Evolutionary conservation across 2,329 filamentous ascomycete genomes (phyloP).

Genomic region (Dactylellina drechsleri): DNA sequence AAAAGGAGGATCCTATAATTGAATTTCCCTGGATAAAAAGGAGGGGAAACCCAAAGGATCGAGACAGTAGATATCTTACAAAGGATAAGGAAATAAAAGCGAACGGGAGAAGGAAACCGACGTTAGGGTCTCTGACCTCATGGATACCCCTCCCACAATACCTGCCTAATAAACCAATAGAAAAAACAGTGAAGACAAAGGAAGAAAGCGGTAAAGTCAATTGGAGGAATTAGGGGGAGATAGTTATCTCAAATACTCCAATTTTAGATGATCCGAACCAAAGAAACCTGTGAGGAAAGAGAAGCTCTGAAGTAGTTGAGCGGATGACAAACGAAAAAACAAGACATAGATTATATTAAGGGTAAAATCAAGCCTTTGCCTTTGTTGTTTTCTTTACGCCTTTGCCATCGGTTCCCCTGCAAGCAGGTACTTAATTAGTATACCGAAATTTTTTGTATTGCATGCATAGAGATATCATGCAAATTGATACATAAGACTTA

Average conservation of each 20-base stretch:
- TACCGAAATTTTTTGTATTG: too few relatives aligned
- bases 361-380: constrained; percentile 36
- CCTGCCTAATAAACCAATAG: constrained; percentile 1
- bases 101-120: neutral
- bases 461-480: neutral
- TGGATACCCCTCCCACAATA: neutral
- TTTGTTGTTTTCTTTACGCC: constrained; percentile 43
- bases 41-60: neutral
- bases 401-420: constrained; percentile 39
- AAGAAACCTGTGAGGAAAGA: constrained; percentile 14
- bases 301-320: neutral
- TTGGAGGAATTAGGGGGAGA: neutral
- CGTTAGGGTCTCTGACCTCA: constrained; percentile 33
- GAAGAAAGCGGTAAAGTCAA: constrained; percentile 5
- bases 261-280: constrained; percentile 3
- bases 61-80: constrained; percentile 37
- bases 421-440: neutral
- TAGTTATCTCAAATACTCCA: constrained; percentile 9
- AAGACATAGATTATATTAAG: neutral
- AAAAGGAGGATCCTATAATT: neutral
- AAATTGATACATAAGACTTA: constrained; percentile 27
- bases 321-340: constrained; percentile 3
- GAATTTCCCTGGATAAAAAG: neutral
- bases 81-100: constrained; percentile 25
- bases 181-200: constrained; percentile 27